Evolutionary conservation across 2,329 filamentous ascomycete species (phyloP).

Genomic region (Reticulascus tulasneorum): DNA sequence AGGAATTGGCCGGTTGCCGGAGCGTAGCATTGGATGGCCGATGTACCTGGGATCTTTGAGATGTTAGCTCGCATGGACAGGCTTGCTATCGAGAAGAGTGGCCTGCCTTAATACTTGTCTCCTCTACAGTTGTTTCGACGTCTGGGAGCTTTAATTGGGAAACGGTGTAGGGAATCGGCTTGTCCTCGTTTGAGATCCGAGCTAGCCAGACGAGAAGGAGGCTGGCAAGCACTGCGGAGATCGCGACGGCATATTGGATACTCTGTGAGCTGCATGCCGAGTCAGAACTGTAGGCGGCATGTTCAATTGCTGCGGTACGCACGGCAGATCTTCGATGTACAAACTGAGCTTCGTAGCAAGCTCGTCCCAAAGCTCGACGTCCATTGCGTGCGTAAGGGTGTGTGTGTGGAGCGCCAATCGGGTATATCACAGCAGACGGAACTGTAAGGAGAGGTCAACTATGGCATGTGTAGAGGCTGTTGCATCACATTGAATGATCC

Average conservation of each 20-base stretch:
- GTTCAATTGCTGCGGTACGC: slow-evolving; percentile 2
- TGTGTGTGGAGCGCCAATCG: too few species aligned
- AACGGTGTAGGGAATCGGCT: slow-evolving; percentile 55
- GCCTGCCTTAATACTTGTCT: slow-evolving; percentile 56
- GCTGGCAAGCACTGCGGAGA: slow-evolving; percentile 26
- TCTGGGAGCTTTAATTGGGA: slow-evolving; percentile 58
- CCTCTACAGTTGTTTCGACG: slow-evolving; percentile 53
- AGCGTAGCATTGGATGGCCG: slow-evolving; percentile 77
- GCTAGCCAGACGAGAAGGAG: slow-evolving; percentile 24
- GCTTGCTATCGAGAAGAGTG: neutral
- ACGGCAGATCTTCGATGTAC: slow-evolving; percentile 9
- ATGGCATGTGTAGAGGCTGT: too few species aligned
- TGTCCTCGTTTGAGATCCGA: slow-evolving; percentile 27
- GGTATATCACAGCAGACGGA: too few species aligned
- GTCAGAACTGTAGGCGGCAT: slow-evolving; percentile 1
- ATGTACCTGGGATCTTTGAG: slow-evolving; percentile 52
- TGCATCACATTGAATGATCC: too few species aligned
- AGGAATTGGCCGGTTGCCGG: slow-evolving; percentile 86
- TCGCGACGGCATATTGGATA: slow-evolving; percentile 24
- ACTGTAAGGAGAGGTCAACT: too few species aligned
- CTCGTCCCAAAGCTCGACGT: slow-evolving; percentile 6
- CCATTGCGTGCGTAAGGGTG: too few species aligned
- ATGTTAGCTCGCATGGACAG: neutral
- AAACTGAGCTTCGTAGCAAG: slow-evolving; percentile 3
- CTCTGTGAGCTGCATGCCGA: too few species aligned